These are phyloP conservation scores for Talaromyces adpressus DNA, from an alignment of 495 filamentous ascomycete species.

Conservation along the genomic window DNA sequence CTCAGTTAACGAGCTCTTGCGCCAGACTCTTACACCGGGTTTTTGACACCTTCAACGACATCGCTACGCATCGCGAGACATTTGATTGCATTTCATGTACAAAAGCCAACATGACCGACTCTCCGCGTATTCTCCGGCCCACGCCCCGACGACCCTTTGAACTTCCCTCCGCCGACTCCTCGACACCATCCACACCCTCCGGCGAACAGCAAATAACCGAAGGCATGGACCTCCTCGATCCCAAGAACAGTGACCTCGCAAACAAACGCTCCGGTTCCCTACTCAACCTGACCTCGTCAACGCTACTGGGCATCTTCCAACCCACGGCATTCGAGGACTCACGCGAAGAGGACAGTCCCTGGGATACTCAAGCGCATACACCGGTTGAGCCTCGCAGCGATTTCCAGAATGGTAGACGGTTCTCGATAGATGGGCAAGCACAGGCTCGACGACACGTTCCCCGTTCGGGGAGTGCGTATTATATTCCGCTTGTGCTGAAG, in stretches of 20 bases:
- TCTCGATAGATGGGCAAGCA: neutral
- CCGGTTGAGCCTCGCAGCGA: constrained; percentile 27
- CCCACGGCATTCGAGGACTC: constrained; percentile 50
- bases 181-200: constrained; percentile 39
- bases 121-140: constrained; percentile 57
- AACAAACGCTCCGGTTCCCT: constrained; percentile 63
- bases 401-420: neutral
- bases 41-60: neutral
- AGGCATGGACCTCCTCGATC: constrained; percentile 15
- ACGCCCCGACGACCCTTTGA: constrained; percentile 72
- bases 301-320: constrained; percentile 84
- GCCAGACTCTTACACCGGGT: neutral
- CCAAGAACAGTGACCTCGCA: constrained; percentile 23
- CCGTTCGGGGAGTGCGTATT: constrained; percentile 1
- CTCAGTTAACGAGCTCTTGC: neutral
- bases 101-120: constrained; percentile 29
- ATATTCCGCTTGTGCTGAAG: constrained; percentile 39
- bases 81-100: neutral
- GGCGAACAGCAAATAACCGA: constrained; percentile 21
- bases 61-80: neutral
- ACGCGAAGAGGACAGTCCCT: constrained; percentile 51
- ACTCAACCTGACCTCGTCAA: constrained; percentile 82
- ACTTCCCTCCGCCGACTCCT: constrained; percentile 47
- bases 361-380: constrained; percentile 66
- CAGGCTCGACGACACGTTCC: neutral